These are phyloP conservation scores for Thinopyrum elongatum DNA, from an alignment of 176 grass and related monocot genomes.

Conservation along the genomic window DNA sequence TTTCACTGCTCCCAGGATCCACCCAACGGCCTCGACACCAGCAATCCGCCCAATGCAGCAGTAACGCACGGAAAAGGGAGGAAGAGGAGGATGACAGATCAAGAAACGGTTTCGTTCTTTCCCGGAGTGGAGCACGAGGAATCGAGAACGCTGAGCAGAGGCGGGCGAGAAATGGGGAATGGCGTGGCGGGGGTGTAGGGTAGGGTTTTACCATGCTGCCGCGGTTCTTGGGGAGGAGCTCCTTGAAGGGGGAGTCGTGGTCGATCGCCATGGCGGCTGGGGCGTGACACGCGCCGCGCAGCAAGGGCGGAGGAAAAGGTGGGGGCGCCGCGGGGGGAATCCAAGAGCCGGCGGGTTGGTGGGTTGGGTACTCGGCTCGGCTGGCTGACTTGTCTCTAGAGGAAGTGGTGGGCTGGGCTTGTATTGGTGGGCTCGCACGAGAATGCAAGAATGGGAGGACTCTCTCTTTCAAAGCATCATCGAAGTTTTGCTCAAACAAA, in stretches of 20 bases:
- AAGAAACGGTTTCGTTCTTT: background rate
- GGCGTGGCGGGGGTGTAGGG: too few species aligned
- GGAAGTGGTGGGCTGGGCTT: background rate
- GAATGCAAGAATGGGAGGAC: too few species aligned
- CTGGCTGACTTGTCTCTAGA: background rate
- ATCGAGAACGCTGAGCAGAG: background rate
- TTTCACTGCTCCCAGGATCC: conserved; percentile 17
- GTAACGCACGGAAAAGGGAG: background rate
- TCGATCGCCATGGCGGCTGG: conserved; percentile 64
- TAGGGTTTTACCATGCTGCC: conserved; percentile 45
- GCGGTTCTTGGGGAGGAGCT: conserved; percentile 57
- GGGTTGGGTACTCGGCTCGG: background rate
- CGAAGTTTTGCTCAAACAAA: too few species aligned
- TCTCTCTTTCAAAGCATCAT: too few species aligned
- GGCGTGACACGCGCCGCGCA: conserved; percentile 6
- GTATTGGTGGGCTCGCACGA: background rate
- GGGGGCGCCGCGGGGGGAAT: background rate
- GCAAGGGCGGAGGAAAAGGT: background rate
- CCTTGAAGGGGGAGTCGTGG: conserved; percentile 62
- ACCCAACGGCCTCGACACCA: background rate
- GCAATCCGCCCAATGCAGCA: background rate
- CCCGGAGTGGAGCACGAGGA: background rate
- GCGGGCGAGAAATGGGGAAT: background rate
- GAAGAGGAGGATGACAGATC: background rate
- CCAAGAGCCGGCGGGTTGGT: background rate